These are phyloP conservation scores for Suillus tomentosus DNA, from an alignment of 768 basidiomycete genomes.

Conservation along the genomic window DNA sequence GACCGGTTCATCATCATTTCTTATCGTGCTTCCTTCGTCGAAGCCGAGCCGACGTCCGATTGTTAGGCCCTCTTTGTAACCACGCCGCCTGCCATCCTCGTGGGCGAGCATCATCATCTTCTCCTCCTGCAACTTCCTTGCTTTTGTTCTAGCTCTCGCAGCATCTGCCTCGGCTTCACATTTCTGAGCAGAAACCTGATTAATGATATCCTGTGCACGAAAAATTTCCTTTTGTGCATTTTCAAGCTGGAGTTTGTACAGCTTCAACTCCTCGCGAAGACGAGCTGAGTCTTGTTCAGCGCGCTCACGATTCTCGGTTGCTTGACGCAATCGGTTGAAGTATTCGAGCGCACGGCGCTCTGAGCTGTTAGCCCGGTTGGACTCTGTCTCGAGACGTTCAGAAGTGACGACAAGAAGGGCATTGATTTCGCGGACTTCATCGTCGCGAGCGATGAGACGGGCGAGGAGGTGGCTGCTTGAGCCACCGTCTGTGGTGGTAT, in stretches of 20 bases:
- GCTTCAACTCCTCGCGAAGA: slow-evolving; percentile 43
- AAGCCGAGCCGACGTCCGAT: slow-evolving; percentile 32
- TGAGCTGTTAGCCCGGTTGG: slow-evolving; percentile 44
- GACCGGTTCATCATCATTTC: slow-evolving; percentile 14
- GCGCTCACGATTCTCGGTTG: slow-evolving; percentile 40
- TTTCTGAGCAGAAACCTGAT: slow-evolving; percentile 43
- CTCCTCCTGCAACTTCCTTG: slow-evolving; percentile 45
- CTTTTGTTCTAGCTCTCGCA: slow-evolving; percentile 45
- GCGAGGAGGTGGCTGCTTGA: slow-evolving; percentile 34
- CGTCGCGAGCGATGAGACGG: slow-evolving; percentile 31
- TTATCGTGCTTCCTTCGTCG: slow-evolving; percentile 29
- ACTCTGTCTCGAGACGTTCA: slow-evolving; percentile 43
- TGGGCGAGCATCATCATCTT: slow-evolving; percentile 41
- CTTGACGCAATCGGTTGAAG: slow-evolving; percentile 42
- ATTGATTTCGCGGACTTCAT: slow-evolving; percentile 35
- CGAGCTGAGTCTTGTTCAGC: slow-evolving; percentile 42
- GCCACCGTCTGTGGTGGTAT: slow-evolving; percentile 26
- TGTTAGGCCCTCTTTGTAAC: slow-evolving; percentile 44
- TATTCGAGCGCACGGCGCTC: slow-evolving; percentile 50
- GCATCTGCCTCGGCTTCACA: slow-evolving; percentile 49
- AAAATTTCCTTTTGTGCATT: slow-evolving; percentile 47
- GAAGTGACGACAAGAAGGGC: slow-evolving; percentile 25
- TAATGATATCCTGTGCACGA: slow-evolving; percentile 44
- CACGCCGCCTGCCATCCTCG: slow-evolving; percentile 44
- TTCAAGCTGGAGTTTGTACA: slow-evolving; percentile 48